Evolutionary conservation across 305 asterid species (phyloP).

Genomic region (Nicotiana rustica): DNA sequence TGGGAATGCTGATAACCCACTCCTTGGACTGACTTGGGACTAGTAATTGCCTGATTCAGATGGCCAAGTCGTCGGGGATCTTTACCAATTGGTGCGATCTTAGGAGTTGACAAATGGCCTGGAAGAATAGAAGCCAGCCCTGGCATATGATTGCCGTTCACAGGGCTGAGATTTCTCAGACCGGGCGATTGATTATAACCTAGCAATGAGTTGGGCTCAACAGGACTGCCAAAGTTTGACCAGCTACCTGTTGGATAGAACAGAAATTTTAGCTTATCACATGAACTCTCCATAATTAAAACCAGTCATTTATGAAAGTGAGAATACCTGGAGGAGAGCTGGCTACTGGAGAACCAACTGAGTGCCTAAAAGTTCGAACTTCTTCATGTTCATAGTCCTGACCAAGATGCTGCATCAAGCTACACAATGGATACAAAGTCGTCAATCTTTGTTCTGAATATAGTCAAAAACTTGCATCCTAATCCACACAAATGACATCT

Average conservation of each 20-base stretch:
- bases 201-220: slow-evolving; percentile 66
- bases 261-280: slow-evolving; percentile 30
- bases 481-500: not conserved
- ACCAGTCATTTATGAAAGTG: slow-evolving; percentile 29
- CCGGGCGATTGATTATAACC: slow-evolving; percentile 65
- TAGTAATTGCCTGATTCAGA: slow-evolving; percentile 40
- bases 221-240: slow-evolving; percentile 87
- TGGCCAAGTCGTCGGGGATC: slow-evolving; percentile 63
- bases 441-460: not conserved
- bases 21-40: slow-evolving; percentile 42
- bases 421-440: slow-evolving; percentile 36
- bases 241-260: slow-evolving; percentile 64
- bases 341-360: slow-evolving; percentile 81
- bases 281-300: slow-evolving; percentile 5
- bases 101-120: slow-evolving; percentile 66
- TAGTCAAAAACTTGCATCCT: not conserved
- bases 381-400: slow-evolving; percentile 92
- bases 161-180: slow-evolving; percentile 64
- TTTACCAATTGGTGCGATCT: slow-evolving; percentile 86
- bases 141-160: slow-evolving; percentile 58
- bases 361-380: slow-evolving; percentile 61
- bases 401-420: slow-evolving; percentile 83
- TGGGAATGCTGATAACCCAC: slow-evolving; percentile 51
- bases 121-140: slow-evolving; percentile 93
- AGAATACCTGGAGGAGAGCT: slow-evolving; percentile 88